Percentiles rank a stretch among this genome's conserved stretches.
Conservation (phyloP, 1,284 basidiomycete genomes). For the Omphalotus olearius region DNA sequence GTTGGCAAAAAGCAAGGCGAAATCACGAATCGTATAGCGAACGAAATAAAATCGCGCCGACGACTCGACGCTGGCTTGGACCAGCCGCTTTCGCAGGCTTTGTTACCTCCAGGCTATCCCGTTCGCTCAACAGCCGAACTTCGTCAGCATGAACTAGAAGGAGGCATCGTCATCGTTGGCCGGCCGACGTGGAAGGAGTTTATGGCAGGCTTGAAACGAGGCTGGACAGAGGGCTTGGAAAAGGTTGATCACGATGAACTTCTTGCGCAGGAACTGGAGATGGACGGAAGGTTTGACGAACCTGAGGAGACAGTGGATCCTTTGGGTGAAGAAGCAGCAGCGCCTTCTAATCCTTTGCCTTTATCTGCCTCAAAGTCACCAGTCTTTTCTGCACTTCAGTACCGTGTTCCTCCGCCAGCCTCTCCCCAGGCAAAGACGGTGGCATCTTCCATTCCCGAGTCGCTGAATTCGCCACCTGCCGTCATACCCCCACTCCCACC, state of each 20-base stretch:
- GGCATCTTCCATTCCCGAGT: constrained; percentile 22
- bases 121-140: constrained; percentile 49
- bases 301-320: constrained; percentile 31
- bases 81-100: constrained; percentile 47
- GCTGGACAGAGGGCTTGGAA: constrained; percentile 79
- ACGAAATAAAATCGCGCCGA: constrained; percentile 65
- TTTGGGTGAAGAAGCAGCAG: constrained; percentile 29
- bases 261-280: constrained; percentile 64
- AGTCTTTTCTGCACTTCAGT: constrained; percentile 24
- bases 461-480: constrained; percentile 47
- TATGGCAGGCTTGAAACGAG: constrained; percentile 79
- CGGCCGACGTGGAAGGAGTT: constrained; percentile 94
- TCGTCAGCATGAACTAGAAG: constrained; percentile 66
- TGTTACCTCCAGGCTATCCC: constrained; percentile 23
- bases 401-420: constrained; percentile 9
- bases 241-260: constrained; percentile 74
- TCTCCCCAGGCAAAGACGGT: constrained; percentile 18
- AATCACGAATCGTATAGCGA: constrained; percentile 70
- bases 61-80: constrained; percentile 64
- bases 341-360: constrained; percentile 26
- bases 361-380: too few species aligned
- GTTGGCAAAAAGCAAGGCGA: constrained; percentile 85
- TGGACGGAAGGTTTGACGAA: constrained; percentile 80
- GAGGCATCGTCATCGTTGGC: constrained; percentile 86
- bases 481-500: constrained; percentile 78